Evolutionary conservation across 148 eudicot genomes (phyloP).

Genomic region (Mesembryanthemum crystallinum): DNA sequence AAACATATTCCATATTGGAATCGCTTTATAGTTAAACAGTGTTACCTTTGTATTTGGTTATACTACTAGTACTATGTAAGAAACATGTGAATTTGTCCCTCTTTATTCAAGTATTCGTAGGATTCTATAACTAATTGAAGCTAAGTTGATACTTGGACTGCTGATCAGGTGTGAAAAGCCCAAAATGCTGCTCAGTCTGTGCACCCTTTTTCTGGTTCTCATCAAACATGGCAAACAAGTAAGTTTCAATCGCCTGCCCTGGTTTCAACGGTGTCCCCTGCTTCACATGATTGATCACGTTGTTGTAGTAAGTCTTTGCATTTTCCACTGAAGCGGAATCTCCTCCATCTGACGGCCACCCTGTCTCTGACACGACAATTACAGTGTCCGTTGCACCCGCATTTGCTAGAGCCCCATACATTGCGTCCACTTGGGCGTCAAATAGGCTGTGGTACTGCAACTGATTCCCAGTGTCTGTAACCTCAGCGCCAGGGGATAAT

Average conservation of each 20-base stretch:
- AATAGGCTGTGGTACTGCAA: slow-evolving; percentile 43
- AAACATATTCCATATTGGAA: too few species aligned
- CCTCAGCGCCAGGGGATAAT: slow-evolving; percentile 17
- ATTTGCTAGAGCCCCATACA: slow-evolving; percentile 34
- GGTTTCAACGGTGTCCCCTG: slow-evolving; percentile 39
- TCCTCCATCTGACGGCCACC: slow-evolving; percentile 29
- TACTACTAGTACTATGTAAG: too few species aligned
- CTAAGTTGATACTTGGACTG: slow-evolving; percentile 26
- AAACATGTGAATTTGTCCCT: too few species aligned
- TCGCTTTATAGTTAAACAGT: too few species aligned
- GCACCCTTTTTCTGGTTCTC: slow-evolving; percentile 22
- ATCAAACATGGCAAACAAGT: slow-evolving; percentile 44
- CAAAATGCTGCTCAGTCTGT: slow-evolving; percentile 27
- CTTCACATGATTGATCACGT: slow-evolving; percentile 35
- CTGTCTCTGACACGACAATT: slow-evolving; percentile 44
- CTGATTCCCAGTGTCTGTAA: slow-evolving; percentile 6
- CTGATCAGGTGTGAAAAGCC: slow-evolving; percentile 30
- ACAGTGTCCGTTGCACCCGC: slow-evolving; percentile 24
- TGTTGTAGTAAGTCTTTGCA: slow-evolving; percentile 36
- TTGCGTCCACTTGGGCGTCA: slow-evolving; percentile 46
- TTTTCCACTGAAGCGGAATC: slow-evolving; percentile 24
- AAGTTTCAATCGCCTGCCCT: slow-evolving; percentile 32
- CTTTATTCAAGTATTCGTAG: too few species aligned
- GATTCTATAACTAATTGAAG: background rate
- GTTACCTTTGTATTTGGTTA: too few species aligned